Base-by-base conservation (phyloP, 148 eudicot species). In the Tetragonia tetragonoides region DNA sequence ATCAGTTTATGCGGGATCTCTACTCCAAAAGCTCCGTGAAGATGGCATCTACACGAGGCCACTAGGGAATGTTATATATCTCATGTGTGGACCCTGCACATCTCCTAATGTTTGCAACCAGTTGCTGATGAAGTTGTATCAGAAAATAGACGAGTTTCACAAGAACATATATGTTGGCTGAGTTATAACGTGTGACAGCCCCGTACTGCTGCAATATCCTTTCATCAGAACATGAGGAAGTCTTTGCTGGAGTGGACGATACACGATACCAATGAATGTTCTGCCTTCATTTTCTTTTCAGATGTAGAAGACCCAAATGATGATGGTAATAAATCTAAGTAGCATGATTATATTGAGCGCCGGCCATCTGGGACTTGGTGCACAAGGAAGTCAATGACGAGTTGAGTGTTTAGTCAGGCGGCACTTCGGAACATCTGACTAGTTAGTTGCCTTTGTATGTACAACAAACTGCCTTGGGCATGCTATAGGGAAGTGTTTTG, bases 11-110 rank as follows among this genome's bases (percentile, higher is more conserved):
- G 95, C 95, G 54, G 81, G 82, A 59, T 83, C 92, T 42, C 84
- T 95, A 16, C 71, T 95, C 47, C 73, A 86, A 77, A 81, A 84
- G 81, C 95, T 95, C 56, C 87, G 88, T 1, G 89, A 89, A 78
- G 97, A 93, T 81, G 99, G 97, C 46, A 85, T 95, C 69, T 93
- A 84, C 78, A 84, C 73, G 87, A 86, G 99, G 86, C 97, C 99
- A 46, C 80, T 95, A 37, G 99, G 99, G 16, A 93, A 95, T 79
- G 98, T 95, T 46, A 85, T 93, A 38, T 95, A 95, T 80, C 81
- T 93, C n/a, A 91, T 95, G 99, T 90, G 98, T 41, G 97, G 98
- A 53, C 99, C 98, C 42, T 90, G 90, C 85, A 85, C 99, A 1
- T 81, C 91, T 64, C 88, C 98, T 28, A 73, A 66, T 34, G 79